Base-by-base conservation (phyloP, 2,329 filamentous ascomycete genomes). In the Capronia coronata region DNA sequence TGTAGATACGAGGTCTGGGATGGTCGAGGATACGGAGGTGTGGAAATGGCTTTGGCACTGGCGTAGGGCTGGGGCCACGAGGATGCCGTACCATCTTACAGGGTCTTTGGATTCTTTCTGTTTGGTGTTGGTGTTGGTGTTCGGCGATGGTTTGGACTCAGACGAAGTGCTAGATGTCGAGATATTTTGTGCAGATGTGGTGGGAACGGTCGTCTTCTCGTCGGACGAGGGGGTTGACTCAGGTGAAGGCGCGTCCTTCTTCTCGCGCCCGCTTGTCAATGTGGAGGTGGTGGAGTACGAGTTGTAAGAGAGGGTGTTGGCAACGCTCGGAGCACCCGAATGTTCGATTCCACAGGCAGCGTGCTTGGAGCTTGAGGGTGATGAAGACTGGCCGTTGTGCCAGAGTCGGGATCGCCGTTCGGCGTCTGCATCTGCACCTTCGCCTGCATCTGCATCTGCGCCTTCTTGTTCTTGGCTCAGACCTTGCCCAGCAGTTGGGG, bases 21-120 rank as follows among this genome's bases (percentile, higher is more conserved):
- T 57, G 1, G 60, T 54, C 7, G 60, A 59, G 21, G 66, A 62
- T n/a, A 72, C 57, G 11, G 64, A 69, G n/a, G 60, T 55, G 6
- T 59, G 63, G 52, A 76, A 76, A 11, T 65, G 66, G 41, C 55
- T 62, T 57, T 75, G 73, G 2, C 71, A 68, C 30, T 52, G 64
- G 47, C 70, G 70, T 29, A 76, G 63, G 19, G 69, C 64, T 8
- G 64, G 63, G 2, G 73, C 69, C 14, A 72, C 67, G 10, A 76
- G 62, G 34, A 75, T 70, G 4, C 73, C 73, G 56, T 73, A 76
- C 72, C 72, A 75, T 18, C 65, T 64, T 19, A 75, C 57, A 6
- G 73, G 73, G 51, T 76, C 68, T 41, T 48, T 47, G 48, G 38
- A 25, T 42, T 43, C n/a, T n/a, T n/a, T n/a, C n/a, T n/a, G n/a